Conservation (phyloP, 495 filamentous ascomycete genomes). For the Trichoderma orchidacearum region DNA sequence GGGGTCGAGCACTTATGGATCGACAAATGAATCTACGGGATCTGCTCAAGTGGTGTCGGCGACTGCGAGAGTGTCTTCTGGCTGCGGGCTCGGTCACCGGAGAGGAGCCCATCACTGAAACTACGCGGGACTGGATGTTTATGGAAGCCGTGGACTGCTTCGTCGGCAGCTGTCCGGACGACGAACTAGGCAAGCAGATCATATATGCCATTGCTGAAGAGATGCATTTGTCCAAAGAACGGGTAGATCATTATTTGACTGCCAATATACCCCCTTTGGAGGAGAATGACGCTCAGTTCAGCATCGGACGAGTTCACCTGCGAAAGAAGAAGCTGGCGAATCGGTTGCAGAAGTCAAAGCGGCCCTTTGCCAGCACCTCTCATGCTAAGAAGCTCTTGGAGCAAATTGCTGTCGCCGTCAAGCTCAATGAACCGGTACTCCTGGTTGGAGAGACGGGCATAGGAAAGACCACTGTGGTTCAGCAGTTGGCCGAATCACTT, state of each 20-base stretch:
- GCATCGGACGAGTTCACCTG: conserved; percentile 53
- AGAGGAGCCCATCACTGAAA: conserved; percentile 60
- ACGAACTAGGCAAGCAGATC: conserved; percentile 43
- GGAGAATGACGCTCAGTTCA: conserved; percentile 41
- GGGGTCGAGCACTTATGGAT: conserved; percentile 39
- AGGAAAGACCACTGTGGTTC: conserved; percentile 90
- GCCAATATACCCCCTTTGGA: conserved; percentile 52
- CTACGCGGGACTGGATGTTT: conserved; percentile 70
- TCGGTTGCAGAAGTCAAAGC: conserved; percentile 28
- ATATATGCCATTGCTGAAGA: conserved; percentile 62
- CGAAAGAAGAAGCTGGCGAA: conserved; percentile 26
- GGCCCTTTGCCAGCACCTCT: conserved; percentile 60
- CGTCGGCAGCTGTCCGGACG: conserved; percentile 60
- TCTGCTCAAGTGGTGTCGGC: conserved; percentile 77
- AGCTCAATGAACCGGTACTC: conserved; percentile 73
- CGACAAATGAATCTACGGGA: conserved; percentile 62
- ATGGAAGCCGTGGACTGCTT: conserved; percentile 85
- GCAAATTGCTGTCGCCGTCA: conserved; percentile 68
- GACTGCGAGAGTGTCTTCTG: conserved; percentile 47
- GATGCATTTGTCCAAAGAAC: conserved; percentile 70
- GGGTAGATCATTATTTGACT: conserved; percentile 54
- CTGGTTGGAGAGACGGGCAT: conserved; percentile 97
- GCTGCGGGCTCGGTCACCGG: conserved; percentile 50
- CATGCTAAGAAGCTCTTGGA: conserved; percentile 64
- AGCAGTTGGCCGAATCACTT: conserved; percentile 73